Evolutionary conservation across 2,329 filamentous ascomycete species (phyloP).

Genomic region (Alternaria arborescens): DNA sequence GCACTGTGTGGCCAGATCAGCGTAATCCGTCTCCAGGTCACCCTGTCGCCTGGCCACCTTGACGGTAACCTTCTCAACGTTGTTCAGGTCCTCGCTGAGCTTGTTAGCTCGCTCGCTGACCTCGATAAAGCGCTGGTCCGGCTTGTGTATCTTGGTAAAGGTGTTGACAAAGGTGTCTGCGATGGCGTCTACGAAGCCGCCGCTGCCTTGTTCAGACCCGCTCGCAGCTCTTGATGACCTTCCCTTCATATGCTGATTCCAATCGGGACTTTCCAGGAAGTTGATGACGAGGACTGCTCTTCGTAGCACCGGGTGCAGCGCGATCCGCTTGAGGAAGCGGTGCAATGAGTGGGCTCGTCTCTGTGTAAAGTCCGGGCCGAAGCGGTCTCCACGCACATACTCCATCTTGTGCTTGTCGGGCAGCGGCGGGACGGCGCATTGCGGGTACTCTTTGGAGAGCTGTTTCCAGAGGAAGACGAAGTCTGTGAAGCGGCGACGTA

Average conservation of each 20-base stretch:
- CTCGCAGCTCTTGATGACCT: constrained; percentile 71
- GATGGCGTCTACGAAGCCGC: constrained; percentile 90
- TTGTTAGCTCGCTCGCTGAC: constrained; percentile 93
- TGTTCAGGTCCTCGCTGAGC: constrained; percentile 85
- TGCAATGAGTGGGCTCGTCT: constrained; percentile 89
- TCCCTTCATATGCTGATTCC: constrained; percentile 94
- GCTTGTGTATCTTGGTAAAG: constrained; percentile 95
- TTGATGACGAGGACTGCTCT: constrained; percentile 82
- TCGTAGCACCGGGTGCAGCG: constrained; percentile 87
- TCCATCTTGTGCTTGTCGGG: constrained; percentile 99
- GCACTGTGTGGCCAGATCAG: constrained; percentile 91
- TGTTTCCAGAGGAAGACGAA: constrained; percentile 97
- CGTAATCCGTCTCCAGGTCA: constrained; percentile 87
- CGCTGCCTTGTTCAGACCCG: constrained; percentile 54
- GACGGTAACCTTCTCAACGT: constrained; percentile 95
- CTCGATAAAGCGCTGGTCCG: constrained; percentile 92
- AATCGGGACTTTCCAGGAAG: constrained; percentile 92
- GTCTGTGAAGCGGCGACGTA: constrained; percentile 94
- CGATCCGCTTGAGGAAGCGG: constrained; percentile 85
- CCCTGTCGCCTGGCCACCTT: constrained; percentile 86
- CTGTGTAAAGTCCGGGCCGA: constrained; percentile 89
- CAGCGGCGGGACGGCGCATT: constrained; percentile 90
- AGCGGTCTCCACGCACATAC: constrained; percentile 95
- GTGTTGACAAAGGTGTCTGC: constrained; percentile 97
- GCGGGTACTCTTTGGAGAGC: constrained; percentile 85